phyloP scores from a whole-genome alignment of 208 protist genomes.

The Leishmania aethiopica region DNA sequence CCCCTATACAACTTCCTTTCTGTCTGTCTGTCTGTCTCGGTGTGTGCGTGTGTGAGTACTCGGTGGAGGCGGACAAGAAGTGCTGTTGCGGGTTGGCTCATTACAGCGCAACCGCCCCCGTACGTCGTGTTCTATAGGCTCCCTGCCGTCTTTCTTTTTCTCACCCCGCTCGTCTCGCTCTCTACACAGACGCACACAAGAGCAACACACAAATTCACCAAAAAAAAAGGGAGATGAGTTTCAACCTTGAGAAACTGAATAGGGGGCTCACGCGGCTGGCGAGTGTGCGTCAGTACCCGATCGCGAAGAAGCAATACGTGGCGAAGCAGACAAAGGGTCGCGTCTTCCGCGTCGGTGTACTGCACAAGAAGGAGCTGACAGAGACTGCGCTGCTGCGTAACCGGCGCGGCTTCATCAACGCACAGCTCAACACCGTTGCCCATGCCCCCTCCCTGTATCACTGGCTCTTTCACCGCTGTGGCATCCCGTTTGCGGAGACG shows the following conservation, averaged over 20 bases:
- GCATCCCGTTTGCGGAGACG: slow-evolving; percentile 82
- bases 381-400: slow-evolving; percentile 67
- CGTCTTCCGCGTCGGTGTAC: slow-evolving; percentile 74
- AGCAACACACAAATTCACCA: background rate
- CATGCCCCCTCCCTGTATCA: slow-evolving; percentile 86
- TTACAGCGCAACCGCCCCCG: background rate
- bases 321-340: slow-evolving; percentile 57
- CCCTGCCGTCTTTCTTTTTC: background rate
- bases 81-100: background rate
- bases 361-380: slow-evolving; percentile 74
- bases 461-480: slow-evolving; percentile 90
- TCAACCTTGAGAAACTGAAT: slow-evolving; percentile 72
- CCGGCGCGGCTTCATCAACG: slow-evolving; percentile 77
- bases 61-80: background rate
- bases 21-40: background rate
- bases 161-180: background rate
- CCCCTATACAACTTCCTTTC: background rate
- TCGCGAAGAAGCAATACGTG: slow-evolving; percentile 40
- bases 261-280: slow-evolving; percentile 67
- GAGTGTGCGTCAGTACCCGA: slow-evolving; percentile 58
- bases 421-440: slow-evolving; percentile 83
- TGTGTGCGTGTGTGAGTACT: background rate
- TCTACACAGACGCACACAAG: background rate
- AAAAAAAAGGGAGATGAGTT: slow-evolving; percentile 9
- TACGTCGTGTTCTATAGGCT: background rate